Conservation (phyloP, 352 stramenopile genomes). For the Phytophthora melonis region DNA sequence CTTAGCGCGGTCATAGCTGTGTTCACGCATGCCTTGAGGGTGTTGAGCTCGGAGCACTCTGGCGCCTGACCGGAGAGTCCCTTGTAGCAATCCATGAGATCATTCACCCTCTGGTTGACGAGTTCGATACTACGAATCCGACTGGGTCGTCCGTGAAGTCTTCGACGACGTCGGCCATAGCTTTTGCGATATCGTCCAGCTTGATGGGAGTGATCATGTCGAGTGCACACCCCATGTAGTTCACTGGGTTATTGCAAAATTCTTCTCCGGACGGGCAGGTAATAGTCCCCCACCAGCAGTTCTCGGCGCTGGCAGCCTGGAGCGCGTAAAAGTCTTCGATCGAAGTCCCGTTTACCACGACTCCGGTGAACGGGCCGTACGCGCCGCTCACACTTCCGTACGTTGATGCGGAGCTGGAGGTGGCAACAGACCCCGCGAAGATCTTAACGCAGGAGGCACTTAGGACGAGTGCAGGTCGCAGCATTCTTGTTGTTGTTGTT, state of each 20-base stretch:
- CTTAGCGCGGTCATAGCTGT: background rate
- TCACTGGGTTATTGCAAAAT: constrained; percentile 6
- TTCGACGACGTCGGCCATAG: background rate
- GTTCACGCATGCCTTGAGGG: constrained; percentile 2
- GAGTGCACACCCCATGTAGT: background rate
- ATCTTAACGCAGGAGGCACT: background rate
- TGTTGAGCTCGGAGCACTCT: constrained; percentile 3
- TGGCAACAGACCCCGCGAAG: background rate
- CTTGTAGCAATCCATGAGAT: constrained; percentile 6
- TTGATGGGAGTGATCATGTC: background rate
- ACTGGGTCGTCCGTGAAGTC: constrained; percentile 11
- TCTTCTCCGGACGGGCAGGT: background rate
- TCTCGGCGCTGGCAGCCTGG: background rate
- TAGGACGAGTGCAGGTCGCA: too few species aligned
- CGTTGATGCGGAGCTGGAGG: background rate
- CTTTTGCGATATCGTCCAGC: constrained; percentile 1
- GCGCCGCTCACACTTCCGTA: background rate
- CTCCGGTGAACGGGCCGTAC: background rate
- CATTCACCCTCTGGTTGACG: background rate
- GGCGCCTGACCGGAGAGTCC: background rate
- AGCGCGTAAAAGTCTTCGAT: background rate
- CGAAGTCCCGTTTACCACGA: background rate
- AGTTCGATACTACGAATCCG: background rate
- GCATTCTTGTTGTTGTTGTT: too few species aligned
- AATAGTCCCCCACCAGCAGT: constrained; percentile 9